A percentile compares a stretch with the other conserved stretches of the same genome.
phyloP scores from a whole-genome alignment of 73 alveolate species.

The Paramecium bursaria region DNA sequence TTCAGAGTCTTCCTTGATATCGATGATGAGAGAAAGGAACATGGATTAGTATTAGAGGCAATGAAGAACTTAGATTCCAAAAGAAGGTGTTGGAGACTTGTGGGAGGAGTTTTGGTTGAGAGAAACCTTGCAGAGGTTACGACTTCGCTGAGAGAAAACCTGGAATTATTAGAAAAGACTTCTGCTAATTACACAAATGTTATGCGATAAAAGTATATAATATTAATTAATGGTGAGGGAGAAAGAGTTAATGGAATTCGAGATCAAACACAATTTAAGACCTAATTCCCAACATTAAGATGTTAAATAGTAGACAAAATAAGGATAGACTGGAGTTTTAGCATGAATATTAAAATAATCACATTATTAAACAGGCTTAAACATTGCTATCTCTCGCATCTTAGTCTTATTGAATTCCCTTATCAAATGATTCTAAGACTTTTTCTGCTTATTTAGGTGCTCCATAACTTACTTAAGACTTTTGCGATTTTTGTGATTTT shows the following conservation, averaged over 20 bases:
- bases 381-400: too few relatives aligned
- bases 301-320: too few relatives aligned
- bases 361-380: too few relatives aligned
- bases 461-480: too few relatives aligned
- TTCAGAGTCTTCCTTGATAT: constrained; percentile 65
- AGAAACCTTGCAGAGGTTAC: constrained; percentile 77
- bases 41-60: constrained; percentile 81
- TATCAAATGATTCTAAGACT: too few relatives aligned
- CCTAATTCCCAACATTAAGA: too few relatives aligned
- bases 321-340: too few relatives aligned
- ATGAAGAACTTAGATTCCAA: constrained; percentile 76
- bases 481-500: too few relatives aligned
- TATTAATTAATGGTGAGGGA: constrained; percentile 46
- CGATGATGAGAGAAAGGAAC: constrained; percentile 75
- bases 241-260: constrained; percentile 61
- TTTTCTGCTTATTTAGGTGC: too few relatives aligned
- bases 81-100: constrained; percentile 89
- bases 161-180: constrained; percentile 70
- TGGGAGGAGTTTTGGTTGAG: constrained; percentile 88
- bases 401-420: too few relatives aligned
- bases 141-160: constrained; percentile 75
- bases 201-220: constrained; percentile 47
- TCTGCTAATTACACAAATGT: constrained; percentile 60
- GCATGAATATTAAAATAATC: too few relatives aligned
- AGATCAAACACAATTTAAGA: constrained; percentile 62